phyloP scores from a whole-genome alignment of 1,139 yeast species.

The Hyphopichia khmerensis region DNA sequence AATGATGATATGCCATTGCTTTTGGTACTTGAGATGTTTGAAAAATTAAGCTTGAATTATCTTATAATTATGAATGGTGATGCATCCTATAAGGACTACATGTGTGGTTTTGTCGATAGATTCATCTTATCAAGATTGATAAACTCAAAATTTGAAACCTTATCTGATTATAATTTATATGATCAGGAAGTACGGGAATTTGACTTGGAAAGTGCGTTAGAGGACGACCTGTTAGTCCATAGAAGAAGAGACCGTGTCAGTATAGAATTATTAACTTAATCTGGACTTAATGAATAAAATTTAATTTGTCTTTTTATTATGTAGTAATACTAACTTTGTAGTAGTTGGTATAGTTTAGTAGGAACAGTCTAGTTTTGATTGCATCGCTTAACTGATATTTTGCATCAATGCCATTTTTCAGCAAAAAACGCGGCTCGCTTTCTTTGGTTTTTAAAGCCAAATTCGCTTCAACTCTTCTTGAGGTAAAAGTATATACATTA shows the following conservation, averaged over 20 bases:
- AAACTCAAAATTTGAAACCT: slow-evolving; percentile 24
- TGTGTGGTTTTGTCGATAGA: slow-evolving; percentile 44
- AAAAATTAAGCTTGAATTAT: slow-evolving; percentile 40
- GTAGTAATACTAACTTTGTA: too few species aligned
- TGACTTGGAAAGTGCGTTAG: slow-evolving; percentile 13
- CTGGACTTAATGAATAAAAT: not conserved
- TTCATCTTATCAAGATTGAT: slow-evolving; percentile 34
- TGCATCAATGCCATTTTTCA: too few species aligned
- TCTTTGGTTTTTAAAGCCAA: too few species aligned
- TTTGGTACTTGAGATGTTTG: slow-evolving; percentile 39
- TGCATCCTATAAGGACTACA: slow-evolving; percentile 13
- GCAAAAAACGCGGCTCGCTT: too few species aligned
- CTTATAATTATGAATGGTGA: slow-evolving; percentile 25
- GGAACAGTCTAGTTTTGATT: too few species aligned
- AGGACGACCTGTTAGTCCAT: slow-evolving; percentile 13
- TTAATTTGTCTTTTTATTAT: too few species aligned
- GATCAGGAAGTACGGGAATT: slow-evolving; percentile 11
- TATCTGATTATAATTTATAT: slow-evolving; percentile 14
- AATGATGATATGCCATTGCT: slow-evolving; percentile 37
- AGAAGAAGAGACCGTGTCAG: slow-evolving; percentile 12
- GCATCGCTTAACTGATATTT: too few species aligned
- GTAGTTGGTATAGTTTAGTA: too few species aligned
- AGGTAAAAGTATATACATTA: not conserved
- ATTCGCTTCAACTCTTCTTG: not conserved
- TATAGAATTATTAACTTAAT: slow-evolving; percentile 24